Conservation (phyloP, 1,284 basidiomycete species). For the Pseudozyma thailandica region DNA sequence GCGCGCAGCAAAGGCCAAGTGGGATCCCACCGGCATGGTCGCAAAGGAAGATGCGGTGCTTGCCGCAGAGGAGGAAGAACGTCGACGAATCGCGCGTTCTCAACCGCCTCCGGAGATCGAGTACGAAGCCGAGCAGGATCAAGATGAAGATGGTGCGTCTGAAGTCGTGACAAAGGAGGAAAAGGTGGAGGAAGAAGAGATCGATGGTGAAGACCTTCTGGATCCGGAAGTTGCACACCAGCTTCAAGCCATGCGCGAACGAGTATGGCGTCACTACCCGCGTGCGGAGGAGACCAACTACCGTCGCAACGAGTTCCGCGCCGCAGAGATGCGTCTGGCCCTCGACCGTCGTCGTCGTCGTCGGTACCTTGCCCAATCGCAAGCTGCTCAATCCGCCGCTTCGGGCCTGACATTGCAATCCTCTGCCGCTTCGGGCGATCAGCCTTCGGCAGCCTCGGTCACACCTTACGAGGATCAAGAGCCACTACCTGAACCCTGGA, state of each 20-base stretch:
- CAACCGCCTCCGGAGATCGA: conserved; percentile 25
- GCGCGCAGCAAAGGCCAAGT: conserved; percentile 37
- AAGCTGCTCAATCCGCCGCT: conserved; percentile 11
- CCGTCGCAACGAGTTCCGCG: conserved; percentile 54
- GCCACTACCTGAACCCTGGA: conserved; percentile 30
- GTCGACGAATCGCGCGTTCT: conserved; percentile 8
- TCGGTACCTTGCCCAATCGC: conserved; percentile 15
- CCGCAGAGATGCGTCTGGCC: conserved; percentile 58
- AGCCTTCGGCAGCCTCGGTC: conserved; percentile 41
- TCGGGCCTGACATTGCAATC: neutral
- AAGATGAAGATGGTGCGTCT: neutral
- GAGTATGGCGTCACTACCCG: conserved; percentile 66
- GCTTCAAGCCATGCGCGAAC: conserved; percentile 49
- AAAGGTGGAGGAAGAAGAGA: conserved; percentile 21
- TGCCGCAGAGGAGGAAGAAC: conserved; percentile 27
- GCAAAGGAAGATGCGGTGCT: conserved; percentile 43
- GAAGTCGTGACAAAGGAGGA: conserved; percentile 7
- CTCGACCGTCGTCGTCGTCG: conserved; percentile 50
- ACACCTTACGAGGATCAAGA: conserved; percentile 38
- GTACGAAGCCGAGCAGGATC: conserved; percentile 8
- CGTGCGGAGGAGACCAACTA: conserved; percentile 63
- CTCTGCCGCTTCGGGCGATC: conserved; percentile 13
- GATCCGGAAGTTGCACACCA: conserved; percentile 40
- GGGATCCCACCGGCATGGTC: conserved; percentile 40
- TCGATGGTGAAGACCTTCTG: conserved; percentile 43